Base-by-base conservation (phyloP, 1,284 basidiomycete species). In the Heimioporus retisporus region DNA sequence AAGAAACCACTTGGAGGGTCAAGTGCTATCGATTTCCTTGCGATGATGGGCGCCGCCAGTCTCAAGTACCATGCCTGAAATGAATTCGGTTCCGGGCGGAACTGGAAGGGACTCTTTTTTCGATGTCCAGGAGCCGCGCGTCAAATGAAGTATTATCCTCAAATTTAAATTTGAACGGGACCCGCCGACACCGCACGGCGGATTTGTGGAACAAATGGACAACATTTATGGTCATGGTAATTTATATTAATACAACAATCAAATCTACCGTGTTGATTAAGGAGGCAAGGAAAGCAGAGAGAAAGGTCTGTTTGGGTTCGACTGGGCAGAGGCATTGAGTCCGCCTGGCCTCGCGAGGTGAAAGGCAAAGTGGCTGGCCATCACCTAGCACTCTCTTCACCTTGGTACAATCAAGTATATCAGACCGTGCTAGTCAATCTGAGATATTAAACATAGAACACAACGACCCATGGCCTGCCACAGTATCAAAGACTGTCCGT, bases 1-100 rank as follows among this genome's bases (percentile, higher is more conserved):
- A 71, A 72, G 28, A 71, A 71, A 46, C 56, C 74, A 48, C 71
- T 72, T 4, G 71, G 71, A 43, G 71, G 71, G 55, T 73, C 71
- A 10, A 72, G 71, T 55, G 71, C 55, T 16, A 72, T 72, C 48
- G 74, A 72, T 50, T 63, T 6, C 21, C 68, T 72, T 50, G 71
- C 54, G 21, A 73, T 65, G 48, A 73, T 73, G 71, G 71, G 71
- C 55, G 71, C 68, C 28, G 71, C 71, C 4, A 43, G 64, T 28
- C 54, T 61, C 6, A 73, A 74, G 59, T 74, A 72, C 15, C 71
- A 72, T 51, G 58, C 65, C 28, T 72, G 73, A 71, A 48, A 63
- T 8, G 65, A 63, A 14, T 74, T 72, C 3, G 72, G 71, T 40
- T 13, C 14, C 31, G 71, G 71, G 46, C 74, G 72, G 71, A 43